Conservation (phyloP, 1,284 basidiomycete species). For the Malassezia globosa region DNA sequence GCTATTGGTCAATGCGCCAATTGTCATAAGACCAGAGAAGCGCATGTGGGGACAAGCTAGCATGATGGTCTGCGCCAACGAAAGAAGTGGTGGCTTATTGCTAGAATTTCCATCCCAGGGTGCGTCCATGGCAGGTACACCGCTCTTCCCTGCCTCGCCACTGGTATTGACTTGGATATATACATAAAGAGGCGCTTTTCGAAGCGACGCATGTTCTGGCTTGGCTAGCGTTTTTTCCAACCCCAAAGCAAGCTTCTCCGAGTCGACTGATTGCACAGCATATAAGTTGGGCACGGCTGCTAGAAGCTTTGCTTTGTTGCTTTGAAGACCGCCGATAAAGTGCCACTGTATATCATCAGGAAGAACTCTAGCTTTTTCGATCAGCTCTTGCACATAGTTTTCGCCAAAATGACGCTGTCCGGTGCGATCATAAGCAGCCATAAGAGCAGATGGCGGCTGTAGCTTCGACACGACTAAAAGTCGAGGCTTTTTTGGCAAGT, state of each 20-base stretch:
- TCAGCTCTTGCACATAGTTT: conserved; percentile 90
- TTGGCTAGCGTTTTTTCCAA: conserved; percentile 65
- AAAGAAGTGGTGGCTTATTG: conserved; percentile 49
- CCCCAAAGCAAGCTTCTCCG: conserved; percentile 67
- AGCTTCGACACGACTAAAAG: conserved; percentile 89
- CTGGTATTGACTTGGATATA: conserved; percentile 92
- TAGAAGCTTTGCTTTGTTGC: conserved; percentile 85
- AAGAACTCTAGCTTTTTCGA: conserved; percentile 55
- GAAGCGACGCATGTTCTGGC: conserved; percentile 46
- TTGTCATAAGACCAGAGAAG: conserved; percentile 87
- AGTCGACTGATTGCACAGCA: conserved; percentile 80
- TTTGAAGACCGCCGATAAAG: conserved; percentile 87
- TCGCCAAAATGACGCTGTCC: conserved; percentile 89
- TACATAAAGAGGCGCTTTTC: conserved; percentile 57
- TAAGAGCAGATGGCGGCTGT: conserved; percentile 76
- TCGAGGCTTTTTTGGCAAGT: conserved; percentile 38
- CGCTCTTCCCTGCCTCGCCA: conserved; percentile 77
- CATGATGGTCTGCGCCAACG: conserved; percentile 64
- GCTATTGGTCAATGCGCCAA: conserved; percentile 57
- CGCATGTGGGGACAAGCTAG: conserved; percentile 61
- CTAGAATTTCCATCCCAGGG: conserved; percentile 22
- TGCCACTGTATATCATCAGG: conserved; percentile 61
- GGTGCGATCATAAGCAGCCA: conserved; percentile 50
- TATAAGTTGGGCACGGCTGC: conserved; percentile 87
- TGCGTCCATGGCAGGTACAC: conserved; percentile 56